phyloP scores from a whole-genome alignment of 345 rosid species.

The Isatis tinctoria region DNA sequence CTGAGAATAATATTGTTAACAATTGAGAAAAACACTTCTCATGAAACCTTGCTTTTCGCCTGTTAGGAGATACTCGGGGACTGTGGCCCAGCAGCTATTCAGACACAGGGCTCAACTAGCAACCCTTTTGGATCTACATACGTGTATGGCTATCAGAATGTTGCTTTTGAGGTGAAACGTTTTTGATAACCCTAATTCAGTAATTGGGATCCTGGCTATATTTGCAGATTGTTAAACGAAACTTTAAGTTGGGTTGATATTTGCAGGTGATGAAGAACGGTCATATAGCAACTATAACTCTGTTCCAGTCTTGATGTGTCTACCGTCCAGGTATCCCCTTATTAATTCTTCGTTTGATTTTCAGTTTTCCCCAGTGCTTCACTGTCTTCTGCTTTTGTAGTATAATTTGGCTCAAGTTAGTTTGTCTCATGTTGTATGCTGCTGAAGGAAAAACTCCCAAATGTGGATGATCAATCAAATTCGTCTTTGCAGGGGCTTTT shows the following conservation, averaged over 20 bases:
- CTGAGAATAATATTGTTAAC: neutral
- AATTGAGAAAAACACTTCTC: neutral
- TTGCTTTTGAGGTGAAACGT: conserved; percentile 83
- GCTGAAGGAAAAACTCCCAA: neutral
- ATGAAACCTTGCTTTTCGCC: neutral
- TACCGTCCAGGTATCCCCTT: neutral
- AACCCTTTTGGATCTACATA: conserved; percentile 97
- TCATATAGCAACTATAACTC: conserved; percentile 80
- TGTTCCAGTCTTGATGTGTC: conserved; percentile 71
- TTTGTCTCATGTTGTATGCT: neutral
- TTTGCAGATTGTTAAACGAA: neutral
- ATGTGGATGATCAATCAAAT: neutral
- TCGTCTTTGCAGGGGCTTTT: conserved; percentile 9
- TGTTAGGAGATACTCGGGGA: conserved; percentile 88
- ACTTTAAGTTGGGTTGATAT: neutral
- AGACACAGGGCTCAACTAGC: conserved; percentile 89
- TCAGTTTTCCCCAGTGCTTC: neutral
- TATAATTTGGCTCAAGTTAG: neutral
- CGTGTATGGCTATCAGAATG: conserved; percentile 88
- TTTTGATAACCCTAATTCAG: neutral
- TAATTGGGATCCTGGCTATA: neutral
- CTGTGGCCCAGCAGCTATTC: conserved; percentile 96
- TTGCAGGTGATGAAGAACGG: conserved; percentile 97
- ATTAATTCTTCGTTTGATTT: neutral
- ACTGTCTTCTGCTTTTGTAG: neutral